These are phyloP conservation scores for Melocanna baccifera DNA, from an alignment of 176 grass and related monocot species.

Conservation along the genomic window DNA sequence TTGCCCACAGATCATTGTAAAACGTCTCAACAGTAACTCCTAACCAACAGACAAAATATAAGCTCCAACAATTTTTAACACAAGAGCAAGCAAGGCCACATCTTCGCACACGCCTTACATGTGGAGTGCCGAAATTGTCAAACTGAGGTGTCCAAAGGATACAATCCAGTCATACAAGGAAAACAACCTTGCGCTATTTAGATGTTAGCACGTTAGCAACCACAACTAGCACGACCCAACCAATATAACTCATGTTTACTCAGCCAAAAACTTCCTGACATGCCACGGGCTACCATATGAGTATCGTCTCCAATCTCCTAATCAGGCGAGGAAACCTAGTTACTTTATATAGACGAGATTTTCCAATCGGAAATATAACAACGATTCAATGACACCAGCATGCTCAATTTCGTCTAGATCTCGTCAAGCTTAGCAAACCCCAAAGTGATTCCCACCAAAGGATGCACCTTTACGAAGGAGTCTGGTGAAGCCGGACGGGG, in stretches of 20 bases:
- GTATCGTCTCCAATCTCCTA: neutral
- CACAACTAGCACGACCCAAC: neutral
- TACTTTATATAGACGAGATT: neutral
- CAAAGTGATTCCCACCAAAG: constrained; percentile 27
- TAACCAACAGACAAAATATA: neutral
- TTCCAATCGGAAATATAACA: neutral
- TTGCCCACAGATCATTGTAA: neutral
- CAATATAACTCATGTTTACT: neutral
- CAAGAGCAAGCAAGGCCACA: neutral
- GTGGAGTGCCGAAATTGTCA: neutral
- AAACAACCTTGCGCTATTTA: neutral
- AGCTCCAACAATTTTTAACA: neutral
- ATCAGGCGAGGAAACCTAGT: neutral
- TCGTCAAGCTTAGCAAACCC: neutral
- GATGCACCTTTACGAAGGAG: constrained; percentile 78
- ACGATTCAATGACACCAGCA: constrained; percentile 1
- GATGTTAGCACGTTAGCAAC: neutral
- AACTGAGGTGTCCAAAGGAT: neutral
- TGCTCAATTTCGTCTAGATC: constrained; percentile 10
- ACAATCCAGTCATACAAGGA: neutral
- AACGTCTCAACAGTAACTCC: neutral
- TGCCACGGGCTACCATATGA: neutral
- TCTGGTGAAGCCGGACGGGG: constrained; percentile 39
- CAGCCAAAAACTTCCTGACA: neutral
- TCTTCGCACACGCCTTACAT: neutral